phyloP scores from a whole-genome alignment of 2,329 filamentous ascomycete species.

The Pseudocercospora pini-densiflorae region DNA sequence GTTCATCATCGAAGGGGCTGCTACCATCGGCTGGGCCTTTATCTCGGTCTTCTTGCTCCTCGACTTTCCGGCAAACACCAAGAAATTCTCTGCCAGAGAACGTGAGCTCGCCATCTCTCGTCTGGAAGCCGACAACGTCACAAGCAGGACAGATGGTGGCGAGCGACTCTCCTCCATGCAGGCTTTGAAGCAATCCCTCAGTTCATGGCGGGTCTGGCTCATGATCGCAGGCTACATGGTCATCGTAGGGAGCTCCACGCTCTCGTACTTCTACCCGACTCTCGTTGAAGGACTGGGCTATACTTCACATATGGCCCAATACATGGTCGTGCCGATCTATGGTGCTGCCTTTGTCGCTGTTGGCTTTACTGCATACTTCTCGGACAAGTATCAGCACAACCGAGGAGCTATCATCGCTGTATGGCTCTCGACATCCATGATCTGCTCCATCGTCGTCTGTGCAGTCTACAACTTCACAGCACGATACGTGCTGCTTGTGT shows the following conservation, averaged over 20 bases:
- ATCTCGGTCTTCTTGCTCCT: constrained; percentile 53
- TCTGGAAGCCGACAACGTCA: constrained; percentile 50
- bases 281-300: constrained; percentile 59
- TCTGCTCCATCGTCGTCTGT: constrained; percentile 47
- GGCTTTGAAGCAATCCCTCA: constrained; percentile 46
- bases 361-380: constrained; percentile 52
- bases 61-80: constrained; percentile 55
- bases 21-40: constrained; percentile 52
- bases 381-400: constrained; percentile 52
- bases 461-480: constrained; percentile 56
- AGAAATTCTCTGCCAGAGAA: constrained; percentile 48
- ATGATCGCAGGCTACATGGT: constrained; percentile 58
- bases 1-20: constrained; percentile 43
- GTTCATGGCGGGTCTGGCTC: constrained; percentile 53
- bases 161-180: constrained; percentile 44
- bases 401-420: constrained; percentile 55
- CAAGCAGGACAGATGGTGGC: constrained; percentile 39
- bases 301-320: constrained; percentile 51
- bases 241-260: constrained; percentile 54
- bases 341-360: constrained; percentile 57
- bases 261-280: constrained; percentile 61
- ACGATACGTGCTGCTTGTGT: constrained; percentile 59
- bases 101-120: constrained; percentile 50
- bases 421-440: constrained; percentile 51
- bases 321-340: constrained; percentile 57